A percentile compares a stretch with the other conserved stretches of the same genome.
These are phyloP conservation scores for Polytolypa hystricis DNA, from an alignment of 2,329 filamentous ascomycete genomes.

Conservation along the genomic window DNA sequence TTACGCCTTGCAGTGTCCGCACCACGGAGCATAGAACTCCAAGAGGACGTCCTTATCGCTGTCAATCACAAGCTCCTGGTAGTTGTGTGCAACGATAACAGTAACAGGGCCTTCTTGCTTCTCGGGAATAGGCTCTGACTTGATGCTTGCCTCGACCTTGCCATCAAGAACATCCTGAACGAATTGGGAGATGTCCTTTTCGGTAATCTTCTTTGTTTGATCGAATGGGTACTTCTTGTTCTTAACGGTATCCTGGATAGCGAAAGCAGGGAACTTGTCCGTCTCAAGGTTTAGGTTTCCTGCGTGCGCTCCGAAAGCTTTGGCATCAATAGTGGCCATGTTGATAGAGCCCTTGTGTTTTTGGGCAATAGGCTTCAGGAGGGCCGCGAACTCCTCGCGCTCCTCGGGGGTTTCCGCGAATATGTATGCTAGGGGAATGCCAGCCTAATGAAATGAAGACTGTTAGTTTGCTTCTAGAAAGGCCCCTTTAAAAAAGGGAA, in stretches of 20 bases:
- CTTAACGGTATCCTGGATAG: slow-evolving; percentile 89
- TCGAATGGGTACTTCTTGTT: slow-evolving; percentile 96
- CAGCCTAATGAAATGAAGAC: slow-evolving; percentile 44
- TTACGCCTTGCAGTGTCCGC: slow-evolving; percentile 58
- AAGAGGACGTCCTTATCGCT: slow-evolving; percentile 93
- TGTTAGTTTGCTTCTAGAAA: slow-evolving; percentile 8
- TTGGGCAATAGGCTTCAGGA: slow-evolving; percentile 76
- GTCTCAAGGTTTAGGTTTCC: slow-evolving; percentile 94
- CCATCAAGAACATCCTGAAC: slow-evolving; percentile 74
- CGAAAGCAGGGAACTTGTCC: slow-evolving; percentile 92
- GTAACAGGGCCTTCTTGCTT: slow-evolving; percentile 80
- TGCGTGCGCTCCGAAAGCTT: slow-evolving; percentile 86
- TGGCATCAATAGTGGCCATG: slow-evolving; percentile 95
- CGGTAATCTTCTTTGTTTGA: slow-evolving; percentile 66
- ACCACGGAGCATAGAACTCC: slow-evolving; percentile 94
- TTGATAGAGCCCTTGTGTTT: slow-evolving; percentile 90
- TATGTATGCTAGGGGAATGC: slow-evolving; percentile 91
- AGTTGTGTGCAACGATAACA: slow-evolving; percentile 85
- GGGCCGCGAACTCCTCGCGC: slow-evolving; percentile 64
- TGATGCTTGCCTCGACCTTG: slow-evolving; percentile 91
- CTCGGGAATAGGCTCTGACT: slow-evolving; percentile 95
- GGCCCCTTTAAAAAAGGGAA: not conserved
- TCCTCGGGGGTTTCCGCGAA: slow-evolving; percentile 89
- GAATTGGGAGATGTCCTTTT: slow-evolving; percentile 65
- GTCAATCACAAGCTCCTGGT: slow-evolving; percentile 82